These are phyloP conservation scores for Coniferiporia sulphurascens DNA, from an alignment of 1,284 basidiomycete species.

Conservation along the genomic window DNA sequence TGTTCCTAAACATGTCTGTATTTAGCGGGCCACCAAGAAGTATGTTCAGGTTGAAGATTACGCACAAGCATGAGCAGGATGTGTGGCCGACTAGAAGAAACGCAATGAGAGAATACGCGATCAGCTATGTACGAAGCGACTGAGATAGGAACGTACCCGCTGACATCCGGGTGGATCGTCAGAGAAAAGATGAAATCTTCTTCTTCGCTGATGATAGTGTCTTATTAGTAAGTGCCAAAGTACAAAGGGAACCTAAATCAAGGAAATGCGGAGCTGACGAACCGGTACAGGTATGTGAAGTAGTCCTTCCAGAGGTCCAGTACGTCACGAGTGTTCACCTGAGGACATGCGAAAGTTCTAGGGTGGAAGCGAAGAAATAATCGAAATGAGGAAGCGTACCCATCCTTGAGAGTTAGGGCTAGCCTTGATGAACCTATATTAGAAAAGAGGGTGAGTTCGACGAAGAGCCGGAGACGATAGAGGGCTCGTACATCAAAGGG, in stretches of 20 bases:
- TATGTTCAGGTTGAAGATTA: neutral
- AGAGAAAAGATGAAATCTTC: conserved; percentile 73
- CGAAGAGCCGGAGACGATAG: neutral
- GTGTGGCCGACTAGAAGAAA: conserved; percentile 38
- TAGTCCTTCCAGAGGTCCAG: conserved; percentile 76
- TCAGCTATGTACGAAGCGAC: neutral
- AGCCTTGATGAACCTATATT: conserved; percentile 59
- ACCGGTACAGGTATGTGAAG: conserved; percentile 66
- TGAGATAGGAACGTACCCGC: conserved; percentile 45
- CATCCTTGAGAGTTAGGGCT: conserved; percentile 66
- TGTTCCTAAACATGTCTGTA: conserved; percentile 43
- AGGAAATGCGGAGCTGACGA: conserved; percentile 12
- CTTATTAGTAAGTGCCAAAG: neutral
- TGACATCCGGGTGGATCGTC: conserved; percentile 78
- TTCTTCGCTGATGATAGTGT: conserved; percentile 43
- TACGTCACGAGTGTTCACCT: conserved; percentile 66
- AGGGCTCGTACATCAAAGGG: conserved; percentile 54
- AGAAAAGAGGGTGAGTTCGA: neutral
- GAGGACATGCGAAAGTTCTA: neutral
- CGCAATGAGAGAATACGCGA: conserved; percentile 10
- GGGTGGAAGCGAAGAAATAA: neutral
- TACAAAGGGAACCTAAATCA: neutral
- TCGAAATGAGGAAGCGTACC: conserved; percentile 29
- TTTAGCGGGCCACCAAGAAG: neutral
- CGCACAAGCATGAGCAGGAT: conserved; percentile 69